Evolutionary conservation across 768 basidiomycete genomes (phyloP), one percentile per base, ranked within the genome.

Genomic region (Tephrocybe sp.): DNA sequence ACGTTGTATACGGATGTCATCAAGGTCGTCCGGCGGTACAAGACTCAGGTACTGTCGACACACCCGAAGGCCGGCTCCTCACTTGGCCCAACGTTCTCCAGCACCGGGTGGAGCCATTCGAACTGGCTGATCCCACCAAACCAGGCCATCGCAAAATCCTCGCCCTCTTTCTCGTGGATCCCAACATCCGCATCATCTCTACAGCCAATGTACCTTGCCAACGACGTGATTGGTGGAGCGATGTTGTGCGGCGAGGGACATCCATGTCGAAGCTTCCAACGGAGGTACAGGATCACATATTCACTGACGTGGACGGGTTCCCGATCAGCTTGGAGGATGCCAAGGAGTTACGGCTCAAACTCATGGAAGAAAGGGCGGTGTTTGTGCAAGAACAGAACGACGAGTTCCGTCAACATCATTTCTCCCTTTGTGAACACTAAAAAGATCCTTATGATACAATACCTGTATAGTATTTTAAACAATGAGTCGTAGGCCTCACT

Each of bases 311-410:
- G 6, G 54, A 58, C 15, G 58, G 53, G 2, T 61, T 62, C 29
- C 58, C 61, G 21, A 61, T 65, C 16, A 50, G 45, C 12, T 21
- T 58, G 49, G 50, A 57, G 1, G 61, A 63, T 45, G 65, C 63
- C 25, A 57, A 61, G 34, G 44, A 54, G 25, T 36, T 61, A 10
- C 54, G 61, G 47, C 16, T 56, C 10, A 45, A 59, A 42, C 45
- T 69, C 50, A 64, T 66, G 61, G 36, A 57, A 21, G 66, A 68
- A 55, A 48, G 64, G 52, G 59, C 50, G 45, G 25, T n/a, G 1
- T 64, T 60, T 43, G 57, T 50, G 13, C 15, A 36, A 4, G 13
- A 44, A 3, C 51, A 58, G 3, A 42, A 53, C 21, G 30, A 53
- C 6, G 30, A 34, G 4, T 48, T 57, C 24, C 21, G 31, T 6